Conservation (phyloP, 2,329 filamentous ascomycete species). For the Stenocarpella maydis region DNA sequence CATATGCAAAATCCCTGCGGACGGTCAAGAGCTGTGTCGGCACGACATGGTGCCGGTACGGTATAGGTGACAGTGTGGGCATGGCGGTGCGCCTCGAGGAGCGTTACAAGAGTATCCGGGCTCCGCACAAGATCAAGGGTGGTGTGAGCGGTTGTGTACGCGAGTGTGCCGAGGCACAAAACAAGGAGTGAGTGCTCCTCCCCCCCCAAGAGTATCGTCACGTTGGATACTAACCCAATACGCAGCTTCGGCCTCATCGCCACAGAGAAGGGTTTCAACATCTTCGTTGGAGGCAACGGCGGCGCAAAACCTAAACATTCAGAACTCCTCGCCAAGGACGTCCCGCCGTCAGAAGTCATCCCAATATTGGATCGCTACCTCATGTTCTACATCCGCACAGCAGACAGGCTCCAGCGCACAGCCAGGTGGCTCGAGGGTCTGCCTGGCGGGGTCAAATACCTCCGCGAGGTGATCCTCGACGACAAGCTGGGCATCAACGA, state of each 20-base stretch:
- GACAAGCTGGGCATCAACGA: conserved; percentile 88
- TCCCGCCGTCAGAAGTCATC: conserved; percentile 81
- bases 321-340: conserved; percentile 86
- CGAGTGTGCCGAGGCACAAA: conserved; percentile 91
- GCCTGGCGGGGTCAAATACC: conserved; percentile 83
- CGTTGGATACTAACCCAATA: conserved; percentile 30
- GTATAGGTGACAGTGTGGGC: conserved; percentile 88
- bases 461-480: conserved; percentile 82
- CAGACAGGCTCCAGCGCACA: conserved; percentile 88
- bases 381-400: conserved; percentile 93
- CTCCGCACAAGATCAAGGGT: conserved; percentile 90
- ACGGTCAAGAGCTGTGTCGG: conserved; percentile 94
- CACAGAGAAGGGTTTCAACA: conserved; percentile 92
- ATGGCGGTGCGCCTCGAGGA: conserved; percentile 90
- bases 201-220: too few species aligned
- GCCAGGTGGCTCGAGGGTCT: conserved; percentile 87
- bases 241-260: conserved; percentile 85
- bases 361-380: conserved; percentile 88
- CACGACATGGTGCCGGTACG: conserved; percentile 89
- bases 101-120: conserved; percentile 90
- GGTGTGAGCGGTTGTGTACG: conserved; percentile 91
- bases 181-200: conserved; percentile 74
- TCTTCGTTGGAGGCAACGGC: conserved; percentile 90
- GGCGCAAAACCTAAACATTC: conserved; percentile 85
- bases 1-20: conserved; percentile 86